A percentile compares a stretch with the other conserved stretches of the same genome.
Evolutionary conservation across 140 eudicot genomes (phyloP).

Genomic region (Anethum foeniculum): DNA sequence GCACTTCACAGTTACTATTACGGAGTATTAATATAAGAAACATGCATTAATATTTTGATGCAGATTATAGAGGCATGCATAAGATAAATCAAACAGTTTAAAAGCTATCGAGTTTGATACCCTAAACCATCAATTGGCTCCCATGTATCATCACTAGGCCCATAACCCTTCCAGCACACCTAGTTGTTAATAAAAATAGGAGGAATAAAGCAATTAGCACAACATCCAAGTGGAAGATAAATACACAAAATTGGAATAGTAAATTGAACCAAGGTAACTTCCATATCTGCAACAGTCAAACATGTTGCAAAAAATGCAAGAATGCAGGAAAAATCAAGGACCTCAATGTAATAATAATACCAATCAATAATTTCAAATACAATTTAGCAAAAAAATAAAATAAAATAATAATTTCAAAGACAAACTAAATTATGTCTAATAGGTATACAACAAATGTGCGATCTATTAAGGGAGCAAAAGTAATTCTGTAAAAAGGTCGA

Average conservation of each 20-base stretch:
- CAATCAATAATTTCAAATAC: background rate
- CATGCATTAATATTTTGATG: background rate
- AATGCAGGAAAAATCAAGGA: background rate
- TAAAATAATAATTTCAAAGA: background rate
- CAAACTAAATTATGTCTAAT: background rate
- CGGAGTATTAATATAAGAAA: background rate
- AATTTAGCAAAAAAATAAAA: too few relatives aligned
- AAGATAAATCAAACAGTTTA: background rate
- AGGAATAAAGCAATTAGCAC: background rate
- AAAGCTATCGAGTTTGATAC: conserved; percentile 23
- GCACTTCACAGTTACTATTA: conserved; percentile 45
- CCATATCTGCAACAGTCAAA: background rate
- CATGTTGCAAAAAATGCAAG: background rate
- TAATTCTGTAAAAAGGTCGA: background rate
- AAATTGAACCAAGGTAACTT: background rate
- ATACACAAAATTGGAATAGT: background rate
- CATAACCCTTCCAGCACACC: conserved; percentile 94
- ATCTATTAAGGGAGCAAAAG: background rate
- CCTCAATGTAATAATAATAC: background rate
- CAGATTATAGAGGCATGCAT: background rate
- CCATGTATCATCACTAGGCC: conserved; percentile 76
- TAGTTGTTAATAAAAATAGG: conserved; percentile 12
- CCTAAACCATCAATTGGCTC: conserved; percentile 68
- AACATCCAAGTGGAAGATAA: background rate
- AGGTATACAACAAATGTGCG: background rate